Percentiles rank a stretch among this genome's conserved stretches.
phyloP scores from a whole-genome alignment of 257 asterid genomes.

The Primulina eburnea region DNA sequence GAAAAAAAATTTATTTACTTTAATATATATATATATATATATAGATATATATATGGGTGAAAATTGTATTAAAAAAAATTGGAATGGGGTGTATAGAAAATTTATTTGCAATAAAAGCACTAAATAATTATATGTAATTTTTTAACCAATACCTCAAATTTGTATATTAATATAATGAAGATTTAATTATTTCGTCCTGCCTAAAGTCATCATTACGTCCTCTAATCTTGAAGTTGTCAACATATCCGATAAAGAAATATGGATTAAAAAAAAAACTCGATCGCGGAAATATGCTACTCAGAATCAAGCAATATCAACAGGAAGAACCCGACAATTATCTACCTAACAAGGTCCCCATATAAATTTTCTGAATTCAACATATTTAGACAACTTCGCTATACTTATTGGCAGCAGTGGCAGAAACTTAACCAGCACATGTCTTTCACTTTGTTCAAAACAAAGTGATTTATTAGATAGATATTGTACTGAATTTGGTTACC shows the following conservation, averaged over 20 bases:
- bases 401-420: background rate
- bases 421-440: conserved; percentile 21
- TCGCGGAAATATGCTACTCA: conserved; percentile 2
- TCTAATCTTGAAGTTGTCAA: background rate
- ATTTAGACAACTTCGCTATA: conserved; percentile 24
- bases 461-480: conserved; percentile 11
- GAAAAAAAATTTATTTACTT: too few relatives aligned
- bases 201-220: background rate
- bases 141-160: too few relatives aligned
- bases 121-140: too few relatives aligned
- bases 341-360: background rate
- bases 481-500: conserved; percentile 30
- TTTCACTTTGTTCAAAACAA: background rate
- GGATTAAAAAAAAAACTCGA: background rate
- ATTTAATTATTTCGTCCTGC: background rate
- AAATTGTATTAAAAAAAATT: too few relatives aligned
- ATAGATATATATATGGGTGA: too few relatives aligned
- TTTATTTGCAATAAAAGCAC: too few relatives aligned
- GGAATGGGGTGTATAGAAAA: too few relatives aligned
- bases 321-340: background rate
- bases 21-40: too few relatives aligned
- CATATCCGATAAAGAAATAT: background rate
- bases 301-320: background rate
- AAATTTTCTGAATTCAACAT: conserved; percentile 21
- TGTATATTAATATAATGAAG: too few relatives aligned